Evolutionary conservation across 179 eudicot genomes (phyloP).

Genomic region (Sideroxylon spinosum): DNA sequence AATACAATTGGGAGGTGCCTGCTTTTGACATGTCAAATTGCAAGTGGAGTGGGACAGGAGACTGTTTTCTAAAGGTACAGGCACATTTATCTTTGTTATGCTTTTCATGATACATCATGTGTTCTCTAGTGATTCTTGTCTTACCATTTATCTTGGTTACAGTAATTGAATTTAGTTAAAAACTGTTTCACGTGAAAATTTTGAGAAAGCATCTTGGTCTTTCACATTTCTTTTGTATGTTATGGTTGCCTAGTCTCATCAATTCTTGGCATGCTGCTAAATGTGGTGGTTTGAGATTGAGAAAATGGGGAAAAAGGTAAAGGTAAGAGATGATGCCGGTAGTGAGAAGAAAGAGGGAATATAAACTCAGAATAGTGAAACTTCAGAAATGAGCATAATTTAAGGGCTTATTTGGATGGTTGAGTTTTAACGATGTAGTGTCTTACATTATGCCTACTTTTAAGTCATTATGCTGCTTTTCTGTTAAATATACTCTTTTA

Average conservation of each 20-base stretch:
- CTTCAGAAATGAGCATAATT: not conserved
- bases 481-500: not conserved
- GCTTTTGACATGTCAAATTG: slow-evolving; percentile 44
- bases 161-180: not conserved
- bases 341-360: not conserved
- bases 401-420: too few relatives aligned
- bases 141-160: not conserved
- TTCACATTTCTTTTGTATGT: not conserved
- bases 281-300: not conserved
- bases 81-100: not conserved
- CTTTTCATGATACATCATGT: not conserved
- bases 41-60: slow-evolving; percentile 87
- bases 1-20: slow-evolving; percentile 70
- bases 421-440: not conserved
- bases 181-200: not conserved
- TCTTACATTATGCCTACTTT: not conserved
- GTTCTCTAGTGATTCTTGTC: not conserved
- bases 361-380: not conserved
- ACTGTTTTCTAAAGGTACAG: slow-evolving; percentile 46
- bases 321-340: not conserved
- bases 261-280: not conserved
- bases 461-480: too few relatives aligned
- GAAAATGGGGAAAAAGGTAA: not conserved
- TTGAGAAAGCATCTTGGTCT: not conserved
- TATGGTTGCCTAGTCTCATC: not conserved